Evolutionary conservation across 192 early-diverging fungal genomes (phyloP).

Genomic region (Coemansia asiatica): DNA sequence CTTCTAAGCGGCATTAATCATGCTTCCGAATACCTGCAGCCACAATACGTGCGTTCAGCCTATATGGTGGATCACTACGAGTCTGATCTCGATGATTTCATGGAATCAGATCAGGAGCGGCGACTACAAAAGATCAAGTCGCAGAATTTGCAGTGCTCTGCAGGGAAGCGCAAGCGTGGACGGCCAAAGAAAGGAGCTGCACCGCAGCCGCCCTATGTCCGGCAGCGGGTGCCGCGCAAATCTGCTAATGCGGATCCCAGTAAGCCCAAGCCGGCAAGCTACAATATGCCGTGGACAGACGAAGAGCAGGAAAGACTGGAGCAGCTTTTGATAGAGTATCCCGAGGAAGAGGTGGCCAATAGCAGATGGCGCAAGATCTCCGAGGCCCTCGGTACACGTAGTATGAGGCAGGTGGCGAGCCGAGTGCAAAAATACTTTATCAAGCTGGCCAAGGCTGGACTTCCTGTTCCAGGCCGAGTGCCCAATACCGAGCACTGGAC

Average conservation of each 20-base stretch:
- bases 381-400: slow-evolving; percentile 67
- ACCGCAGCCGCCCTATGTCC: not conserved
- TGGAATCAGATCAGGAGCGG: not conserved
- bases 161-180: slow-evolving; percentile 9
- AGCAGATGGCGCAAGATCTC: slow-evolving; percentile 72
- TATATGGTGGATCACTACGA: not conserved
- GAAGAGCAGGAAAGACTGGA: slow-evolving; percentile 65
- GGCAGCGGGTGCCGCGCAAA: slow-evolving; percentile 10
- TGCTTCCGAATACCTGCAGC: not conserved
- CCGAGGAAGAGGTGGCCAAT: slow-evolving; percentile 70
- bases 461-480: slow-evolving; percentile 67
- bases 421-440: slow-evolving; percentile 81
- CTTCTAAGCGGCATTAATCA: slow-evolving; percentile 5
- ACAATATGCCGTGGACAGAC: slow-evolving; percentile 72
- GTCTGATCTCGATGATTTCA: not conserved
- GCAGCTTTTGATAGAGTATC: slow-evolving; percentile 62
- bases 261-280: slow-evolving; percentile 55
- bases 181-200: slow-evolving; percentile 13
- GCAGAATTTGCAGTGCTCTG: not conserved
- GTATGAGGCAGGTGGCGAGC: slow-evolving; percentile 72
- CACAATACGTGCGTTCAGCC: not conserved
- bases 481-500: slow-evolving; percentile 56
- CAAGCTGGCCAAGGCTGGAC: slow-evolving; percentile 69
- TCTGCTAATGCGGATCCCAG: slow-evolving; percentile 21
- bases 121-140: not conserved